Percentiles rank a stretch among this genome's conserved stretches.
Conservation (phyloP, 805 yeast genomes). For the Teunomyces lycoperdinae region DNA sequence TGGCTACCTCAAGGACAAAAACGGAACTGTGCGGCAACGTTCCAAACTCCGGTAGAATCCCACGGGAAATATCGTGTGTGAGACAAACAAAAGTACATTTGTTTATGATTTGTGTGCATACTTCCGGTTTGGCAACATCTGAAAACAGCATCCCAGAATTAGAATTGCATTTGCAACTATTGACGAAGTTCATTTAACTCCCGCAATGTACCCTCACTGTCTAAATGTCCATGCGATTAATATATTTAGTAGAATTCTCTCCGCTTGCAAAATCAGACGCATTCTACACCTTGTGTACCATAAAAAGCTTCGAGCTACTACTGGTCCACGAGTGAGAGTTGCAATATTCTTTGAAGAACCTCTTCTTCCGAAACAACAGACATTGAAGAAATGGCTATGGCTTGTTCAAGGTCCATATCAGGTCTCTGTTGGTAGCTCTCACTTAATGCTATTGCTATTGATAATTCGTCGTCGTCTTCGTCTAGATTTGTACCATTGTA, state of each 20-base stretch:
- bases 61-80: background rate
- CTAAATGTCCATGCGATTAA: no score
- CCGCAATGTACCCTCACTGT: no score
- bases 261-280: no score
- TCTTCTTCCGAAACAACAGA: conserved; percentile 13
- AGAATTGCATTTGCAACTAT: no score
- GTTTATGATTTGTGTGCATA: no score
- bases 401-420: conserved; percentile 28
- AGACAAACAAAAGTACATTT: background rate
- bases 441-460: conserved; percentile 34
- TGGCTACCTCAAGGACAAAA: background rate
- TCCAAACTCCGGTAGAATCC: background rate
- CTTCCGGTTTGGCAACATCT: no score
- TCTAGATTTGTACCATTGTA: conserved; percentile 44
- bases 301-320: background rate
- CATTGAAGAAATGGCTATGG: background rate
- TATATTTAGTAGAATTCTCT: no score
- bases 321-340: conserved; percentile 21
- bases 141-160: no score
- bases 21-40: background rate
- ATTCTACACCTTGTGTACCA: no score
- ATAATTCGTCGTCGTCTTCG: conserved; percentile 24
- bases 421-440: conserved; percentile 19
- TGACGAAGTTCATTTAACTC: no score
- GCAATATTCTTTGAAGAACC: conserved; percentile 15